phyloP scores from a whole-genome alignment of 208 protist species.

The Wallacemonas collosoma region DNA sequence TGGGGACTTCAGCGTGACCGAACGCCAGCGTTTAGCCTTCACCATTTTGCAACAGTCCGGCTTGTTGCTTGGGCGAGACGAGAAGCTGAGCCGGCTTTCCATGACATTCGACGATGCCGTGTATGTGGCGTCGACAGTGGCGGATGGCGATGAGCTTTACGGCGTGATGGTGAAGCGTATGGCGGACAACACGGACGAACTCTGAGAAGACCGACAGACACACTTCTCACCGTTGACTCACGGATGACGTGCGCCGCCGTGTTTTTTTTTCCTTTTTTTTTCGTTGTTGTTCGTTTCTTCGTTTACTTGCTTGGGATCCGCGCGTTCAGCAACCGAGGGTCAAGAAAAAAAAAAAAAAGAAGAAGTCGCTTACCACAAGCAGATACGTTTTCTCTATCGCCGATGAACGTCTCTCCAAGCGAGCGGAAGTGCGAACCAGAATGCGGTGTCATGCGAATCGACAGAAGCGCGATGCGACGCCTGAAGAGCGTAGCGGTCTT shows the following conservation, averaged over 20 bases:
- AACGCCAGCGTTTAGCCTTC: conserved; percentile 73
- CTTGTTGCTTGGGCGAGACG: conserved; percentile 44
- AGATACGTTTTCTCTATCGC: too few species aligned
- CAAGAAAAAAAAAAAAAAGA: conserved; percentile 17
- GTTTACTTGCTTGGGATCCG: background rate
- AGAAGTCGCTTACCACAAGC: background rate
- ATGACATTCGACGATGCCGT: conserved; percentile 78
- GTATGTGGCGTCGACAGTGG: conserved; percentile 76
- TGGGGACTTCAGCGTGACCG: conserved; percentile 71
- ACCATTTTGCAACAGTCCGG: conserved; percentile 74
- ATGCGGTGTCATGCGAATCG: too few species aligned
- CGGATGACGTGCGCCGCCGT: background rate
- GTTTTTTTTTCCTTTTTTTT: background rate
- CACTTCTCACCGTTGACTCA: background rate
- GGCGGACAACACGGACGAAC: conserved; percentile 21
- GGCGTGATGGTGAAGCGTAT: conserved; percentile 71
- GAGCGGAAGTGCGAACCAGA: too few species aligned
- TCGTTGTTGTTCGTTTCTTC: conserved; percentile 15
- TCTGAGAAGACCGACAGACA: conserved; percentile 8
- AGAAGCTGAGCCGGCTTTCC: conserved; percentile 70
- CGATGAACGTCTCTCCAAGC: too few species aligned
- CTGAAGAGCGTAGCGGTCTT: too few species aligned
- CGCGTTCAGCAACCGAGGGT: background rate
- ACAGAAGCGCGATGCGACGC: too few species aligned
- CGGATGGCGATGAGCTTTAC: conserved; percentile 44